These are phyloP conservation scores for Fistulinella prunicolor DNA, from an alignment of 768 basidiomycete species.

Conservation along the genomic window DNA sequence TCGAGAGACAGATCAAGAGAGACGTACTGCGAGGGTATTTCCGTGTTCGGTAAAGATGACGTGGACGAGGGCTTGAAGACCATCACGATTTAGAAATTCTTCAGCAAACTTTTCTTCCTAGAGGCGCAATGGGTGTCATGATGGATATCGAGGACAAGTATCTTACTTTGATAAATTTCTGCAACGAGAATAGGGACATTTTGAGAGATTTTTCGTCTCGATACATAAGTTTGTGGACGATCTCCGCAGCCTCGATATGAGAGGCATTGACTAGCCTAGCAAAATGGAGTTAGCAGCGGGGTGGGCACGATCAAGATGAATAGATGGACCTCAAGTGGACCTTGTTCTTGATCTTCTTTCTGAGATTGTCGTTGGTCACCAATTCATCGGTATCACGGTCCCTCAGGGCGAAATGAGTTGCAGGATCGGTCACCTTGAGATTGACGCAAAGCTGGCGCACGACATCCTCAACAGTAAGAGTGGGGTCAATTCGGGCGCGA, in stretches of 20 bases:
- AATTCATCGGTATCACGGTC: constrained; percentile 76
- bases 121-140: not conserved
- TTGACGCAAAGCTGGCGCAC: constrained; percentile 79
- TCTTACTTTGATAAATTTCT: constrained; percentile 73
- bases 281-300: constrained; percentile 1
- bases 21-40: constrained; percentile 78
- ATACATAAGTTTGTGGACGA: constrained; percentile 61
- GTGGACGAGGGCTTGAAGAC: constrained; percentile 65
- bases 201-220: constrained; percentile 60
- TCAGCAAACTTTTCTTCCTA: constrained; percentile 83
- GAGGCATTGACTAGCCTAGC: constrained; percentile 77
- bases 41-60: constrained; percentile 68
- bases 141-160: not conserved
- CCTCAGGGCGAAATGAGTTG: constrained; percentile 71
- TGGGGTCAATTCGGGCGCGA: constrained; percentile 81
- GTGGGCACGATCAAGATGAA: not conserved
- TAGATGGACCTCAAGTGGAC: constrained; percentile 67
- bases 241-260: constrained; percentile 73
- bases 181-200: constrained; percentile 71
- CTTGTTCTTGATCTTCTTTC: constrained; percentile 76
- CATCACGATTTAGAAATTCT: constrained; percentile 73
- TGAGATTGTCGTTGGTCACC: constrained; percentile 84
- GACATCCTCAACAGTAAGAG: constrained; percentile 80
- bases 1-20: not conserved
- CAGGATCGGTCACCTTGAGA: constrained; percentile 72